These are phyloP conservation scores for Dryas drummondii DNA, from an alignment of 306 rosid species.

Conservation along the genomic window DNA sequence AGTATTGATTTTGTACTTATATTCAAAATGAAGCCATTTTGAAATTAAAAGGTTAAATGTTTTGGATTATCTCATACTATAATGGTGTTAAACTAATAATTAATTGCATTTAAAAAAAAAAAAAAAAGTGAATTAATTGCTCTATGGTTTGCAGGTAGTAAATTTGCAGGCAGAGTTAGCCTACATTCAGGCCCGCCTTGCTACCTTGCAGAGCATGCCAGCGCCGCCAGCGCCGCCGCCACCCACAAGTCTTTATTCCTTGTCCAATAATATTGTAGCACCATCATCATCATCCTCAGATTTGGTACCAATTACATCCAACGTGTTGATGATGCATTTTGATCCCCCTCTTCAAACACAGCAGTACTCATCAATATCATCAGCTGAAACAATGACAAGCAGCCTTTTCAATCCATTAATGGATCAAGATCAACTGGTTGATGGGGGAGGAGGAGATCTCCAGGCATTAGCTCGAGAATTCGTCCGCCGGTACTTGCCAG, in stretches of 20 bases:
- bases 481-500: slow-evolving; percentile 61
- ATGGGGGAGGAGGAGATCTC: slow-evolving; percentile 51
- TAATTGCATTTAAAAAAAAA: too few species aligned
- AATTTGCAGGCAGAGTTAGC: slow-evolving; percentile 82
- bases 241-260: slow-evolving; percentile 29
- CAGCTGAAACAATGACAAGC: slow-evolving; percentile 20
- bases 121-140: neutral
- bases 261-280: slow-evolving; percentile 21
- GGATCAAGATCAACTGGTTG: slow-evolving; percentile 33
- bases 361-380: slow-evolving; percentile 23
- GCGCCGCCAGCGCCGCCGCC: slow-evolving; percentile 24
- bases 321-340: slow-evolving; percentile 41
- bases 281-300: slow-evolving; percentile 28
- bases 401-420: slow-evolving; percentile 25
- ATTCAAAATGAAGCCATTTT: too few species aligned
- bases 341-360: slow-evolving; percentile 41
- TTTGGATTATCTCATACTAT: too few species aligned
- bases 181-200: slow-evolving; percentile 67
- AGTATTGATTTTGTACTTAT: too few species aligned
- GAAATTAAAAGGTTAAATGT: too few species aligned
- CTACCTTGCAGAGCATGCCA: slow-evolving; percentile 47
- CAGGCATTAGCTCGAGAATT: slow-evolving; percentile 62
- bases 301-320: slow-evolving; percentile 23
- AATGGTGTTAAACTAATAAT: too few species aligned
- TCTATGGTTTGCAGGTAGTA: slow-evolving; percentile 49